phyloP scores from a whole-genome alignment of 176 grass and related monocot genomes.

The Olyra latifolia region DNA sequence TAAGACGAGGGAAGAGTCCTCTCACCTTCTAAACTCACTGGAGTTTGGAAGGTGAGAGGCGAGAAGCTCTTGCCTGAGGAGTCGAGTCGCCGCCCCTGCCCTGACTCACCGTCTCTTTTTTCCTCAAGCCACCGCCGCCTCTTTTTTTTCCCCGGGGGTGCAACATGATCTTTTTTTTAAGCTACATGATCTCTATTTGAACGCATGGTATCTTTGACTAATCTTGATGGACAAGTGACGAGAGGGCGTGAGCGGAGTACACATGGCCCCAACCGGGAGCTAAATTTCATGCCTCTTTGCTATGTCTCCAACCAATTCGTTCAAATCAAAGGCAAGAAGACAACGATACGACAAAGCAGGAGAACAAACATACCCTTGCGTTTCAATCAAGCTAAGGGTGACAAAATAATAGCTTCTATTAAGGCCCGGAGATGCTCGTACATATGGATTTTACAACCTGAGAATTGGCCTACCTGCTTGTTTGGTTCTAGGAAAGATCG shows the following conservation, averaged over 20 bases:
- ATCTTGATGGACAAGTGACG: constrained; percentile 22
- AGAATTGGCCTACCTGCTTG: constrained; percentile 32
- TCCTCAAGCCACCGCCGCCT: too few relatives aligned
- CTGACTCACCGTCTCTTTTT: too few relatives aligned
- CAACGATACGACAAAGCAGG: constrained; percentile 40
- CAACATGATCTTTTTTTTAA: too few relatives aligned
- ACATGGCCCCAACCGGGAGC: constrained; percentile 14
- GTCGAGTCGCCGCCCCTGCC: too few relatives aligned
- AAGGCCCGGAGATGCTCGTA: constrained; percentile 27
- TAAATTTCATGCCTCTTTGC: not conserved
- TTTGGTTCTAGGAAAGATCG: constrained; percentile 32
- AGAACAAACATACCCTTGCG: constrained; percentile 4
- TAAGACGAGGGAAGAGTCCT: too few relatives aligned
- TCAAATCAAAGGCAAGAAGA: constrained; percentile 13
- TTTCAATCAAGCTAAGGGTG: constrained; percentile 5
- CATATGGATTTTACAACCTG: constrained; percentile 25
- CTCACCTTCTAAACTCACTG: too few relatives aligned
- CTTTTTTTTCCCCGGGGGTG: too few relatives aligned
- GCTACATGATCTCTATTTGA: too few relatives aligned
- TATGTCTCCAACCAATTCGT: not conserved
- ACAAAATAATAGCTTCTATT: not conserved
- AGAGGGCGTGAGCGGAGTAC: not conserved
- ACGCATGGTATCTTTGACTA: constrained; percentile 31
- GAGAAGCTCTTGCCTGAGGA: too few relatives aligned
- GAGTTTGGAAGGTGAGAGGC: too few relatives aligned